phyloP scores from a whole-genome alignment of 2,329 filamentous ascomycete species.

The Colletotrichum magnum region DNA sequence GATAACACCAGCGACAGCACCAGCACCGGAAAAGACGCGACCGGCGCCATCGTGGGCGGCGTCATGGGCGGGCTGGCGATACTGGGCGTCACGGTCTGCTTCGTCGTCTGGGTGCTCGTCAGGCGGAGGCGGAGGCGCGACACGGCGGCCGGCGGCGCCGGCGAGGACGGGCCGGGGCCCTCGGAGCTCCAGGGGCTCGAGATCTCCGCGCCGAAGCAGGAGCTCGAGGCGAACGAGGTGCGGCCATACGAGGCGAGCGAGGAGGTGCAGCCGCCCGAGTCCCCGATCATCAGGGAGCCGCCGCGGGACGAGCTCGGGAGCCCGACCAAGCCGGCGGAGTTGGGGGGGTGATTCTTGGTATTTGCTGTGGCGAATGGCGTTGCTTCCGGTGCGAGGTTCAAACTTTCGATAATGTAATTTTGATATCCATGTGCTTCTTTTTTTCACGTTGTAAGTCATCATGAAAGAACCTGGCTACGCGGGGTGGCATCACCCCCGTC shows the following conservation, averaged over 20 bases:
- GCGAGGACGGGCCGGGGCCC: not conserved
- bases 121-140: not conserved
- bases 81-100: not conserved
- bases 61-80: conserved; percentile 2
- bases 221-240: not conserved
- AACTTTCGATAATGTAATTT: not conserved
- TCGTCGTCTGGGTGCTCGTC: conserved; percentile 9
- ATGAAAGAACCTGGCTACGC: too few relatives aligned
- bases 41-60: conserved; percentile 3
- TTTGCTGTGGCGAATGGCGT: not conserved
- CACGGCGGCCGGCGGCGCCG: not conserved
- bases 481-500: too few relatives aligned
- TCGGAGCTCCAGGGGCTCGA: not conserved
- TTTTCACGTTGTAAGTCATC: too few relatives aligned
- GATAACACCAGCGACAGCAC: not conserved
- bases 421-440: not conserved
- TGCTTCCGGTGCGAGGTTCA: not conserved
- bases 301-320: conserved; percentile 6
- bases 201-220: not conserved
- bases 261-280: not conserved
- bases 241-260: not conserved
- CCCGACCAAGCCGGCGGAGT: conserved; percentile 4
- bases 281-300: not conserved
- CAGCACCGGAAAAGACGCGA: not conserved
- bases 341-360: not conserved